phyloP scores from a whole-genome alignment of 1,284 basidiomycete genomes.

The Malassezia arunalokei region DNA sequence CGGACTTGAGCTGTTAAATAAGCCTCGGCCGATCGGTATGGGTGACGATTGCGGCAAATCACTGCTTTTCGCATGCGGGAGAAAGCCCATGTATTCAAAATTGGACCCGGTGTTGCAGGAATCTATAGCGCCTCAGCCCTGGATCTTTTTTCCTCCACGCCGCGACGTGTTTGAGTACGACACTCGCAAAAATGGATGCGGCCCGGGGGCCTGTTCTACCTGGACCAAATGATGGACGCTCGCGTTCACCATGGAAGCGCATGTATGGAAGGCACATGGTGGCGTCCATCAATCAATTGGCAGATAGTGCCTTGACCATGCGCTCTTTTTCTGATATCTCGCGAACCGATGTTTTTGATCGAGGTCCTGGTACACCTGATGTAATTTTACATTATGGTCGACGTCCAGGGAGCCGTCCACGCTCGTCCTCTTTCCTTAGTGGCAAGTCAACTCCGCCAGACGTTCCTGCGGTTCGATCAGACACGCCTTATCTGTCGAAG shows the following conservation, averaged over 20 bases:
- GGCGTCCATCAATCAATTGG: not conserved
- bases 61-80: too few species aligned
- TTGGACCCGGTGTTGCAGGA: too few species aligned
- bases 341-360: not conserved
- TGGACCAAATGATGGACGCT: not conserved
- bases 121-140: too few species aligned
- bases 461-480: too few species aligned
- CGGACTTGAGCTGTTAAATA: too few species aligned
- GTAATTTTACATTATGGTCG: conserved; percentile 1
- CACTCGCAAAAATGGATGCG: not conserved
- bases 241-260: not conserved
- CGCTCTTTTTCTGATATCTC: not conserved
- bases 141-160: too few species aligned
- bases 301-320: not conserved
- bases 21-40: too few species aligned
- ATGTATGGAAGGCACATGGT: not conserved
- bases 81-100: too few species aligned
- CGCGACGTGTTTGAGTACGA: too few species aligned
- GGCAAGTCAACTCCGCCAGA: not conserved
- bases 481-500: too few species aligned
- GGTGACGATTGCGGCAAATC: too few species aligned
- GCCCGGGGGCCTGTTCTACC: not conserved
- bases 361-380: conserved; percentile 11
- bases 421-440: not conserved
- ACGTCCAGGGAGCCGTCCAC: not conserved